A percentile compares a stretch with the other conserved stretches of the same genome.
Conservation (phyloP, 225 moss, liverwort and hornwort species). For the Marchantia paleacea region DNA sequence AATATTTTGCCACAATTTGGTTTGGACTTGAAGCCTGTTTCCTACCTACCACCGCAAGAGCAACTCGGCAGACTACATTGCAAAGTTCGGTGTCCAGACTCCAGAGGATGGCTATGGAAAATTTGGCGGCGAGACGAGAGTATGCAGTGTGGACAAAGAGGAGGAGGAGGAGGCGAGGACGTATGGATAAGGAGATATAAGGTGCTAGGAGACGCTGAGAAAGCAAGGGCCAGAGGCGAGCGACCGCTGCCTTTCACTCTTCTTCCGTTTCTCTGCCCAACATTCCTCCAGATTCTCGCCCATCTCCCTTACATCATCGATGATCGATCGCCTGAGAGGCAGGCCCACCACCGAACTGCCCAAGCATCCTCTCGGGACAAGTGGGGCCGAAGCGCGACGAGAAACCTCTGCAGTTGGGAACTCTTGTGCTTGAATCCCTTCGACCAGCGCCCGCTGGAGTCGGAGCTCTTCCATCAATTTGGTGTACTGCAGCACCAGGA, state of each 20-base stretch:
- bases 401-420: not conserved
- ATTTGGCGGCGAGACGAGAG: no score
- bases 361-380: not conserved
- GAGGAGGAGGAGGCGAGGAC: not conserved
- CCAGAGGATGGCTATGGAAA: no score
- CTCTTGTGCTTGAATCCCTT: not conserved
- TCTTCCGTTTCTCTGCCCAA: not conserved
- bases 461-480: not conserved
- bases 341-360: not conserved
- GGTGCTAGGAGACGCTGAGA: not conserved
- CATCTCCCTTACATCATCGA: not conserved
- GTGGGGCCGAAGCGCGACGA: not conserved
- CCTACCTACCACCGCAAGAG: no score
- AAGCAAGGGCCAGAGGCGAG: not conserved
- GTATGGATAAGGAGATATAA: constrained; percentile 6
- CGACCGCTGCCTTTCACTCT: not conserved
- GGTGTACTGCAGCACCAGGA: not conserved
- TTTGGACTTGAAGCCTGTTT: no score
- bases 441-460: not conserved
- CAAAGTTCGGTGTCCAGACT: no score
- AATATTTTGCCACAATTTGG: no score
- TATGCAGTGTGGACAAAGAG: not conserved
- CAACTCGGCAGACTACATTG: no score
- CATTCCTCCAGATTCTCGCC: not conserved
- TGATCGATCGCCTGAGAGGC: not conserved